Conservation (phyloP, 83 land plant species). For the Picea mariana region DNA sequence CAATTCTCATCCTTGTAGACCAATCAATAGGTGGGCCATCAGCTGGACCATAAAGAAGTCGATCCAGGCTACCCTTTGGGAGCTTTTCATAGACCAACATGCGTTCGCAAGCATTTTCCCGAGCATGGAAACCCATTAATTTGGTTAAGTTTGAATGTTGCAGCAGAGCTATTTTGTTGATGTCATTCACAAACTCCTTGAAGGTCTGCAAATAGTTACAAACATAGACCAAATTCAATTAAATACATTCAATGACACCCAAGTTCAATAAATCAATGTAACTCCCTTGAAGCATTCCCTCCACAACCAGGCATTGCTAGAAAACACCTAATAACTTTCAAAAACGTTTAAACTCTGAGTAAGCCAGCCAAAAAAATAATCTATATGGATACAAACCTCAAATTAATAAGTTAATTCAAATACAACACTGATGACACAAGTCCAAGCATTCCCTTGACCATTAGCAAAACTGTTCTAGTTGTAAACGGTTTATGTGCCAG, state of each 20-base stretch:
- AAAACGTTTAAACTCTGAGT: neutral
- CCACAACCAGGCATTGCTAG: neutral
- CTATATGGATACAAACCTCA: neutral
- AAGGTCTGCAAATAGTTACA: constrained; percentile 29
- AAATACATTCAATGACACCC: neutral
- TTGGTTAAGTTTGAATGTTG: constrained; percentile 77
- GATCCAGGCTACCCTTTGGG: constrained; percentile 80
- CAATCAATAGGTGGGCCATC: constrained; percentile 80
- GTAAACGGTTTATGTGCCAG: neutral
- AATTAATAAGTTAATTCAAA: no score
- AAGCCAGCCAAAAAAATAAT: neutral
- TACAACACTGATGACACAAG: no score
- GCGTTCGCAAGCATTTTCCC: constrained; percentile 62
- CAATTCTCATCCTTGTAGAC: constrained; percentile 73
- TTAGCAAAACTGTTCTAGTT: neutral
- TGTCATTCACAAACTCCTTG: constrained; percentile 72
- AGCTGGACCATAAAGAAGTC: constrained; percentile 61
- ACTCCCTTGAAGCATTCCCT: neutral
- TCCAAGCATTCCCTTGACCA: no score
- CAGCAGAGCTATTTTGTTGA: constrained; percentile 58
- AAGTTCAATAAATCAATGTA: neutral
- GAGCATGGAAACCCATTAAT: constrained; percentile 80
- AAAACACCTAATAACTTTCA: neutral
- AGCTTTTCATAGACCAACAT: constrained; percentile 83
- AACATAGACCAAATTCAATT: neutral